A percentile compares a stretch with the other conserved stretches of the same genome.
Evolutionary conservation across 164 flowering plant species (phyloP).

Genomic region (Tetrastigma voinierianum): DNA sequence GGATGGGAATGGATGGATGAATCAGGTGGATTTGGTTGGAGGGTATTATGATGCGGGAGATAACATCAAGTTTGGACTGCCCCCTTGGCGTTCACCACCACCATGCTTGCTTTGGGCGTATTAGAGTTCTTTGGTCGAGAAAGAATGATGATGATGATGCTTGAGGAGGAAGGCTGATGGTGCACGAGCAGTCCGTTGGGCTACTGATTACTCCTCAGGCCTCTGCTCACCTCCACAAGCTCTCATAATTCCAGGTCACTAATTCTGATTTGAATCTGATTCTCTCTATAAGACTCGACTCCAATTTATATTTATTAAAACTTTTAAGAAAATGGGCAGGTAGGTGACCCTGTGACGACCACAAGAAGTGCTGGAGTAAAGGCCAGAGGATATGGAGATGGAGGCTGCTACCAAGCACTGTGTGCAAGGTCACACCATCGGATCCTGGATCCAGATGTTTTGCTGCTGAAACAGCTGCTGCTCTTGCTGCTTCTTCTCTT

Average conservation of each 20-base stretch:
- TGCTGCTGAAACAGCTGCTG: constrained; percentile 42
- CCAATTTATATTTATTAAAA: too few species aligned
- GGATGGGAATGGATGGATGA: neutral
- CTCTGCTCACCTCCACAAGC: constrained; percentile 7
- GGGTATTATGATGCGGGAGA: neutral
- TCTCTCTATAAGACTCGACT: too few species aligned
- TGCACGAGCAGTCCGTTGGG: neutral
- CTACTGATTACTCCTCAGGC: constrained; percentile 2
- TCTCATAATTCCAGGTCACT: constrained; percentile 24
- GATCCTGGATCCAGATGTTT: constrained; percentile 41
- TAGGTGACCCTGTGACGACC: constrained; percentile 32
- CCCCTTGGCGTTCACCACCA: constrained; percentile 9
- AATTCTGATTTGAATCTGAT: too few species aligned
- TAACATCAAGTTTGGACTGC: neutral
- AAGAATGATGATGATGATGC: too few species aligned
- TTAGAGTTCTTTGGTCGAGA: neutral
- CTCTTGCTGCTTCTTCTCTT: constrained; percentile 40
- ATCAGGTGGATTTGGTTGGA: constrained; percentile 1
- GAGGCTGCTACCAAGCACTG: constrained; percentile 23
- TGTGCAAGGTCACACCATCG: constrained; percentile 18
- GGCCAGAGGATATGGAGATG: constrained; percentile 43
- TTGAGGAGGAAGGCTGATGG: too few species aligned
- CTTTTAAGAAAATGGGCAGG: constrained; percentile 13
- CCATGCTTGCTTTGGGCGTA: constrained; percentile 4
- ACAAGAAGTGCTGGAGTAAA: constrained; percentile 41